These are phyloP conservation scores for Solanum etuberosum DNA, from an alignment of 257 asterid species.

Conservation along the genomic window DNA sequence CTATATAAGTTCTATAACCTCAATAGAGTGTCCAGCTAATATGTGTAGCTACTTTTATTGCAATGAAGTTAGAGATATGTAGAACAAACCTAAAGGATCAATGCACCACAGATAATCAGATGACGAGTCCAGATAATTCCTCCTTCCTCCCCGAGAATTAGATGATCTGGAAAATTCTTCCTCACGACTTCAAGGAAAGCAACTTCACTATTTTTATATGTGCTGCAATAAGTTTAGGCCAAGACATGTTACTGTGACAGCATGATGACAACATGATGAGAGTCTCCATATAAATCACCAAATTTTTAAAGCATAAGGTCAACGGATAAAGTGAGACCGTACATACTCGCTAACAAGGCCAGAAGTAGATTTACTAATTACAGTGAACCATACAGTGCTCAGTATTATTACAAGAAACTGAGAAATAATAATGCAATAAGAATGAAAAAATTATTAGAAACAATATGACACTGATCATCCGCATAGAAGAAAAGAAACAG, in stretches of 20 bases:
- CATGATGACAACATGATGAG: not conserved
- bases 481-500: not conserved
- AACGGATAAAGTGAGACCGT: not conserved
- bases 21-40: not conserved
- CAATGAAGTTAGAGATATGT: slow-evolving; percentile 1
- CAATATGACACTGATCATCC: not conserved
- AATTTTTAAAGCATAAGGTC: not conserved
- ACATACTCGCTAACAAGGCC: not conserved
- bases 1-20: not conserved
- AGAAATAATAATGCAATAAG: not conserved
- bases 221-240: slow-evolving; percentile 45
- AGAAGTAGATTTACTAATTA: not conserved
- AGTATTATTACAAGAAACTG: not conserved
- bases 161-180: slow-evolving; percentile 68
- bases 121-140: slow-evolving; percentile 76
- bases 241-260: slow-evolving; percentile 3
- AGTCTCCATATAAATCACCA: not conserved
- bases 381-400: not conserved
- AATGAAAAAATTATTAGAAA: not conserved
- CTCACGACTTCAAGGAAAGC: slow-evolving; percentile 71
- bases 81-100: slow-evolving; percentile 84
- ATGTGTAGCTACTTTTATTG: not conserved
- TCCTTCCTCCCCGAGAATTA: slow-evolving; percentile 97
- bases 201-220: slow-evolving; percentile 86
- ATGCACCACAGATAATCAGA: slow-evolving; percentile 96